A percentile compares a stretch with the other conserved stretches of the same genome.
Conservation (phyloP, 441 rosid genomes). For the Erodium chrysanthum region DNA sequence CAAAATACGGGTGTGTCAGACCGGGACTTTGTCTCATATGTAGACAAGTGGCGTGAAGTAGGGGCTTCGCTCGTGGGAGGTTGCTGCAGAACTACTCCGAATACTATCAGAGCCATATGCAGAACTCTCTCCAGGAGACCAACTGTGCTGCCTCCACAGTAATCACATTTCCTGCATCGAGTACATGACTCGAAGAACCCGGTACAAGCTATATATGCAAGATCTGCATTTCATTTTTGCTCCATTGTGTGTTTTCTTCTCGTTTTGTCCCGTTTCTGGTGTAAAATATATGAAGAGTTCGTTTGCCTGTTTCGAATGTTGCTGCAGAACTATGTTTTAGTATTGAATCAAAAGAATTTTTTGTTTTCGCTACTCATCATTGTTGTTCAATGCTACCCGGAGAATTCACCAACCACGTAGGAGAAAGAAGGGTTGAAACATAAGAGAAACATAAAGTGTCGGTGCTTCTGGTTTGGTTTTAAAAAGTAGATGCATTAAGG, state of each 20-base stretch:
- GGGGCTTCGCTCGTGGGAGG: constrained; percentile 79
- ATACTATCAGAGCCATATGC: constrained; percentile 57
- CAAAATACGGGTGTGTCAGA: constrained; percentile 66
- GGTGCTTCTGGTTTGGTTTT: no score
- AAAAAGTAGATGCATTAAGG: no score
- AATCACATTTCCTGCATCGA: not conserved
- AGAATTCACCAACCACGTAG: no score
- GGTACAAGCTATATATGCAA: not conserved
- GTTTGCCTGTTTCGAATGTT: not conserved
- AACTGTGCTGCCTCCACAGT: constrained; percentile 7
- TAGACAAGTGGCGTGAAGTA: constrained; percentile 55
- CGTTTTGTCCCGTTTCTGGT: not conserved
- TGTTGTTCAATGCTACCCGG: no score
- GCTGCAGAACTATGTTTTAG: not conserved
- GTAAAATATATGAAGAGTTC: not conserved
- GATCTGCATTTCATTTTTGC: not conserved
- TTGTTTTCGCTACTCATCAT: not conserved
- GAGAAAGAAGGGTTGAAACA: no score
- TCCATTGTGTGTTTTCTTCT: no score
- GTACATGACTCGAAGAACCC: not conserved
- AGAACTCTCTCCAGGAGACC: constrained; percentile 31
- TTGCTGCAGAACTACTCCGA: constrained; percentile 80
- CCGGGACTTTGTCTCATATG: constrained; percentile 61
- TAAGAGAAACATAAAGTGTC: no score
- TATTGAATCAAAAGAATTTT: not conserved